A percentile compares a stretch with the other conserved stretches of the same genome.
These are phyloP conservation scores for Tardiomyces blankii DNA, from an alignment of 1,139 yeast genomes.

Conservation along the genomic window DNA sequence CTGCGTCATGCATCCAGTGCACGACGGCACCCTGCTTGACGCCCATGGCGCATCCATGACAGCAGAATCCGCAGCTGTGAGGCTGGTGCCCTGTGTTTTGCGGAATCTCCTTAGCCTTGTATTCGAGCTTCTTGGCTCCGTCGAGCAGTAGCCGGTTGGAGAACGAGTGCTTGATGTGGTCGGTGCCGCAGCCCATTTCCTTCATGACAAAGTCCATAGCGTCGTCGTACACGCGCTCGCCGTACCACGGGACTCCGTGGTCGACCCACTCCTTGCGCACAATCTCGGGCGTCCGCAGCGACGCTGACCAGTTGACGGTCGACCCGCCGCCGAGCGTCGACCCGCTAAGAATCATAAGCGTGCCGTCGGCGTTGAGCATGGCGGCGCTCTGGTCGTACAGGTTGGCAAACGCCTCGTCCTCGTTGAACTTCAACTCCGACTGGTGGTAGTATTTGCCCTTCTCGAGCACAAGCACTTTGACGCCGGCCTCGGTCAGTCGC, in stretches of 20 bases:
- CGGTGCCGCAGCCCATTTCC: constrained; percentile 40
- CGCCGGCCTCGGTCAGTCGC: constrained; percentile 37
- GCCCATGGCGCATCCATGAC: constrained; percentile 45
- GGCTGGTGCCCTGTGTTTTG: constrained; percentile 43
- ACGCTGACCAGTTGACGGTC: constrained; percentile 54
- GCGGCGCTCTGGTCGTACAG: constrained; percentile 37
- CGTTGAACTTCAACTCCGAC: constrained; percentile 31
- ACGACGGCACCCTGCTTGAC: constrained; percentile 43
- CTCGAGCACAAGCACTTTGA: constrained; percentile 38
- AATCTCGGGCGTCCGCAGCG: constrained; percentile 41
- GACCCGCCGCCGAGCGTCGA: constrained; percentile 52
- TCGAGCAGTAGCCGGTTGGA: constrained; percentile 38
- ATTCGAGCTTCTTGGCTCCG: constrained; percentile 40
- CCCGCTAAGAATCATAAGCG: constrained; percentile 38
- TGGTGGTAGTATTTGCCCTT: constrained; percentile 39
- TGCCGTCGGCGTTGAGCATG: constrained; percentile 28
- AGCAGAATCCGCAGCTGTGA: constrained; percentile 43
- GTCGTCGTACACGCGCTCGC: constrained; percentile 34
- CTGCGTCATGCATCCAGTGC: constrained; percentile 44
- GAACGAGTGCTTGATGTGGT: constrained; percentile 34
- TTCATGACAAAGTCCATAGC: constrained; percentile 40
- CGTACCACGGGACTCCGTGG: constrained; percentile 39
- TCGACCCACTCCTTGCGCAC: constrained; percentile 48
- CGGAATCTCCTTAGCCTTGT: constrained; percentile 31
- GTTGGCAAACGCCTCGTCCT: constrained; percentile 28